A percentile compares a stretch with the other conserved stretches of the same genome.
phyloP scores from a whole-genome alignment of 1,139 yeast genomes.

The Blastobotrys serpentis region DNA sequence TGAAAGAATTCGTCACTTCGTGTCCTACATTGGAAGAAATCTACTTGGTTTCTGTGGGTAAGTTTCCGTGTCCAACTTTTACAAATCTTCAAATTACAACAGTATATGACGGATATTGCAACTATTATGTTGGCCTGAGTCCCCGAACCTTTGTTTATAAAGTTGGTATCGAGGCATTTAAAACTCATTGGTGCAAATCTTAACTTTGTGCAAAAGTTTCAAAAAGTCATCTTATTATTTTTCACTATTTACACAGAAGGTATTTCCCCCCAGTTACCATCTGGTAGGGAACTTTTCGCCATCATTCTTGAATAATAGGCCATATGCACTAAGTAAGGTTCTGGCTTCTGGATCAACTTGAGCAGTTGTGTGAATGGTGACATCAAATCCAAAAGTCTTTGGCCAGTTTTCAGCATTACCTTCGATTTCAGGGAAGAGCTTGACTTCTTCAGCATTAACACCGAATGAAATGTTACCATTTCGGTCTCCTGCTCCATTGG shows the following conservation, averaged over 20 bases:
- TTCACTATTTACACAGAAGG: conserved; percentile 4
- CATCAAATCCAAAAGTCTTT: conserved; percentile 78
- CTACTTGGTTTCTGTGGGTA: conserved; percentile 13
- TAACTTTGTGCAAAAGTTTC: background rate
- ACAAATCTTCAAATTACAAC: background rate
- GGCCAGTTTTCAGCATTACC: conserved; percentile 90
- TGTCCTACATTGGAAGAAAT: conserved; percentile 11
- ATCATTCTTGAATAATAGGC: conserved; percentile 62
- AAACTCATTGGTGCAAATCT: background rate
- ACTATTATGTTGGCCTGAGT: conserved; percentile 10
- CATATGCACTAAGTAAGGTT: conserved; percentile 75
- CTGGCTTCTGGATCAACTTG: conserved; percentile 93
- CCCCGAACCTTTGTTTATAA: conserved; percentile 4
- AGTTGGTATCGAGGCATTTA: conserved; percentile 12
- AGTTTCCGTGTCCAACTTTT: conserved; percentile 9
- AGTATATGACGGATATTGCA: conserved; percentile 15
- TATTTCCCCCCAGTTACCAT: conserved; percentile 27
- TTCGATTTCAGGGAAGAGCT: conserved; percentile 90
- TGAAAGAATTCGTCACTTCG: conserved; percentile 12
- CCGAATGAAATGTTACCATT: conserved; percentile 88
- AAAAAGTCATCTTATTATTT: background rate
- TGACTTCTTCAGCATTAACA: conserved; percentile 70
- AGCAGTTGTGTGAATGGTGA: conserved; percentile 84
- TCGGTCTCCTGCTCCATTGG: conserved; percentile 74
- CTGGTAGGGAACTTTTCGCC: conserved; percentile 48